Base-by-base conservation (phyloP, 495 filamentous ascomycete genomes). In the Lasiosphaeriaceae sp. region DNA sequence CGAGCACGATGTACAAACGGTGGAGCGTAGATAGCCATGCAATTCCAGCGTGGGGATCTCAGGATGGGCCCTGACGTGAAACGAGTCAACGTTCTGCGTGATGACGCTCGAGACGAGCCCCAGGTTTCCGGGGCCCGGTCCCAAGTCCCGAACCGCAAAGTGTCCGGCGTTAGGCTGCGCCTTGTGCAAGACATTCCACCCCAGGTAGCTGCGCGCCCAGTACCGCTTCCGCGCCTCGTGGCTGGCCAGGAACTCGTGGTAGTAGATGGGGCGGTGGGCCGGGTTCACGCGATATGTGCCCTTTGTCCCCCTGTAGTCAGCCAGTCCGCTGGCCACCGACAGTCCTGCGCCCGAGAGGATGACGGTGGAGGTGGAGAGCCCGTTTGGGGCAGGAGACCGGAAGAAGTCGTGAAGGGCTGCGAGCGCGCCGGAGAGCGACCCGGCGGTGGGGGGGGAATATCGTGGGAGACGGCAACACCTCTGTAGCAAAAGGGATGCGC, bases 1-100 rank as follows among this genome's bases (percentile, higher is more conserved):
- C 19, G 75, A 79, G 66, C 90, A 95, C 63, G 84, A 89, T n/a
- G 87, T 83, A 73, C 94, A 98, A 21, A 87, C 79, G 29, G 92
- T 80, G 17, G 86, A 83, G 61, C 90, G 79, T 43, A 98, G 78
- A 66, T 91, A 95, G 55, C 94, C 94, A 71, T 98, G 94, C 45
- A 98, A 77, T 70, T 97, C 94, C 16, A 92, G 70, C 6, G 90
- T 94, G 6, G 81, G 77, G 12, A 93, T 70, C 1, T 80, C 66
- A 3, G 93, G 90, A 70, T 97, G 93, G 7, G 89, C 85, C 26
- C 72, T 69, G 1, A 83, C 76, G 71, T 98, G 93, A 68, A 97
- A 94, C 5, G 92, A 96, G 70, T 98, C 94, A 22, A 97, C 93
- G 67, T 97, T 97, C 68, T 98, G 94, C 43, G 94, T 98, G 60